Evolutionary conservation across 1,139 yeast species (phyloP).

Genomic region (Taphrina confusa): DNA sequence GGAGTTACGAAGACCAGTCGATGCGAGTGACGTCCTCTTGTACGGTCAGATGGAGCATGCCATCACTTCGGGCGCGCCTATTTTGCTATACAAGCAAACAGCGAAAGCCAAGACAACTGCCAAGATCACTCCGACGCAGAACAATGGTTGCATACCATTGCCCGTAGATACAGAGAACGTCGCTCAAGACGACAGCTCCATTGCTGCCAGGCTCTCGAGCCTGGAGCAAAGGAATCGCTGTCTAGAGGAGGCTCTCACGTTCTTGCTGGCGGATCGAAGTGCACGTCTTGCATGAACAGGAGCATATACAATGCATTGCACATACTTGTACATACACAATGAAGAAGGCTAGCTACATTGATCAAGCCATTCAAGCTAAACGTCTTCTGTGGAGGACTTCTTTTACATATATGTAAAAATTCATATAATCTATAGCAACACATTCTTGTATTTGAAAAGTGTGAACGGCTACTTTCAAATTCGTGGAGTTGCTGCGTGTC

Average conservation of each 20-base stretch:
- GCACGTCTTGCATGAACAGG: background rate
- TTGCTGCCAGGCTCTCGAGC: background rate
- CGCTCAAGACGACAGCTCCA: background rate
- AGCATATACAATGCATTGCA: background rate
- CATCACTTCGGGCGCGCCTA: conserved; percentile 1
- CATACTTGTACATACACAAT: too few relatives aligned
- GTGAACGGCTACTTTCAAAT: too few relatives aligned
- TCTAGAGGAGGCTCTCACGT: background rate
- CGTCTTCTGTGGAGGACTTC: too few relatives aligned
- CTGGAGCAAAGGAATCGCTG: background rate
- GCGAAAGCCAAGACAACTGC: background rate
- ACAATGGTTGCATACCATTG: too few relatives aligned
- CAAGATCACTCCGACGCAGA: background rate
- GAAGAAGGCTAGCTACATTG: too few relatives aligned
- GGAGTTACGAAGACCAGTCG: background rate
- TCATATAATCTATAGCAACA: too few relatives aligned
- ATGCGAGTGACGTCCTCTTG: background rate
- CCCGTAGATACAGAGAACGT: background rate
- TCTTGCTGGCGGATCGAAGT: background rate
- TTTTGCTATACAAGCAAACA: background rate
- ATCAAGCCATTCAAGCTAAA: too few relatives aligned
- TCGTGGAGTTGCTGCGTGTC: too few relatives aligned
- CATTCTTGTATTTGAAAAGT: too few relatives aligned
- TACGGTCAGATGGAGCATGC: conserved; percentile 8
- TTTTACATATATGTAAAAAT: too few relatives aligned